Evolutionary conservation across 2,329 filamentous ascomycete genomes (phyloP), one percentile per base, ranked within the genome.

Genomic region (Diaporthe helianthi): DNA sequence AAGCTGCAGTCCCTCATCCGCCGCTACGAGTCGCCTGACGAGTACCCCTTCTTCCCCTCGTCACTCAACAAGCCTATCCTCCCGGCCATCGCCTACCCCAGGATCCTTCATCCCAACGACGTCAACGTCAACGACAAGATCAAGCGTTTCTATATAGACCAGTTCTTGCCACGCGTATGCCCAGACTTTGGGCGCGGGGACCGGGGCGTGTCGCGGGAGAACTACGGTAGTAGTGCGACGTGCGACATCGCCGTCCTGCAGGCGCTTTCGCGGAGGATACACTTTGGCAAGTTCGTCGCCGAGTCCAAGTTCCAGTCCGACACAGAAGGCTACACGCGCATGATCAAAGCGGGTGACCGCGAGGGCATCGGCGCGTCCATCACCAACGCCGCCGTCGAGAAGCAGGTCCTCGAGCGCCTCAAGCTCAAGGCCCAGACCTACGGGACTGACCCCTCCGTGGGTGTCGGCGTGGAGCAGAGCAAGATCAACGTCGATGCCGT

Each of bases 231-330:
- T 7, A 87, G 94, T 0, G 95, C 94, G 1, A 97, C 93, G 0
- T 94, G 92, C 78, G 96, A 99, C 80, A 96, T 99, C 71, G 87
- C 89, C 65, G 95, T 92, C 76, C 84, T 99, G 73, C 96, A 99
- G 83, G 92, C 96, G 4, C 83, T 99, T 55, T 97, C 93, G 47
- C 87, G 95, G 51, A 86, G 96, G 67, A 96, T 99, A 74, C 96
- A 99, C 81, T 99, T 97, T 82, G 96, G 96, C 74, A 99, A 98
- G 83, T 98, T 98, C 76, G 96, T 99, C 10, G 96, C 96, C 52
- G 96, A 99, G 85, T 90, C 91, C 70, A 99, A 99, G 83, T 99
- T 98, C 81, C 87, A 88, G 75, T 90, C 92, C 55, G 93, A 98
- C 74, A 87, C 89, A 36, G 93, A 94, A 75, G 87, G 83, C 72